These are phyloP conservation scores for Microcos paniculata DNA, from an alignment of 345 rosid species.

Conservation along the genomic window DNA sequence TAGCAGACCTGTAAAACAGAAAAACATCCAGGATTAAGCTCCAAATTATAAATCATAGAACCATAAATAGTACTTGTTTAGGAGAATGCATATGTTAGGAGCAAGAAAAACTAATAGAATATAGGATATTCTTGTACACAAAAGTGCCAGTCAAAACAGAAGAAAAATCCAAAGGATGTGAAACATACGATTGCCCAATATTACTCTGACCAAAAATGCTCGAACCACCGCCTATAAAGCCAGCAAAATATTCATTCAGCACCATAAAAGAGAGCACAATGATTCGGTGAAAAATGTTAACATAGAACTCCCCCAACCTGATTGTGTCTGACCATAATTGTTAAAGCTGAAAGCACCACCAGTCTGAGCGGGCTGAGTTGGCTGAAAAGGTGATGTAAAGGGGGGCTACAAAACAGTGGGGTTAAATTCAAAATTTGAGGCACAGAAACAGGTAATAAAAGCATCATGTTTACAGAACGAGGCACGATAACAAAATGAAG, in stretches of 20 bases:
- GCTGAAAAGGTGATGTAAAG: too few relatives aligned
- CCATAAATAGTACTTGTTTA: background rate
- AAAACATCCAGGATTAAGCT: background rate
- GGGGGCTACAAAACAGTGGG: too few relatives aligned
- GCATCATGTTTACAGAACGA: too few relatives aligned
- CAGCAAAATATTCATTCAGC: conserved; percentile 13
- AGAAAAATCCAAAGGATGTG: background rate
- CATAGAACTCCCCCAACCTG: conserved; percentile 36
- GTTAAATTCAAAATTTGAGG: too few relatives aligned
- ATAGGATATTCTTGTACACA: background rate
- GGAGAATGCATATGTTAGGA: too few relatives aligned
- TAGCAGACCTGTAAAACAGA: conserved; percentile 49
- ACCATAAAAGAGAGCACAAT: conserved; percentile 9
- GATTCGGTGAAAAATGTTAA: conserved; percentile 5
- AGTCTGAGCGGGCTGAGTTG: conserved; percentile 33
- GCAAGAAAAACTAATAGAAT: background rate
- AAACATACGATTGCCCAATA: conserved; percentile 54
- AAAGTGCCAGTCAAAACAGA: background rate
- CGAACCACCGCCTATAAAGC: conserved; percentile 40
- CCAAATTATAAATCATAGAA: background rate
- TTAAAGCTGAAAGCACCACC: conserved; percentile 42
- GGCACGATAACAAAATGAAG: conserved; percentile 2
- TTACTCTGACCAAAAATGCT: conserved; percentile 54
- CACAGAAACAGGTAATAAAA: too few relatives aligned
- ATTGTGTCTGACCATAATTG: conserved; percentile 56